These are phyloP conservation scores for Pouteria glomerata DNA, from an alignment of 148 eudicot species.

Conservation along the genomic window DNA sequence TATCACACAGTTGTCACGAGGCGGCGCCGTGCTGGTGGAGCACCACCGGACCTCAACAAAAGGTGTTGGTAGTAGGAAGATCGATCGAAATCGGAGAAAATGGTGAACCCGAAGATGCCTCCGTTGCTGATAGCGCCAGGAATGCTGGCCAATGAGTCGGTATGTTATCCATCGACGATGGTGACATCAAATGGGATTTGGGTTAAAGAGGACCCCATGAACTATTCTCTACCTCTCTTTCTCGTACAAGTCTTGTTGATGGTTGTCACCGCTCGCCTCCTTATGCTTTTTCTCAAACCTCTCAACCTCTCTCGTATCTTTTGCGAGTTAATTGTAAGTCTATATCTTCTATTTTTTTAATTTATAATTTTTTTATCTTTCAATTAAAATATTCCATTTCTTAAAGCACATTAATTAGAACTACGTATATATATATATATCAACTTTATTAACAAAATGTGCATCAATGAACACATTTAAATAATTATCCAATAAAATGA, in stretches of 20 bases:
- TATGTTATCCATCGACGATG: slow-evolving; percentile 16
- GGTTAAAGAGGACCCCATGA: slow-evolving; percentile 19
- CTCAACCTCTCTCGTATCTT: slow-evolving; percentile 22
- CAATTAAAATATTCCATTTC: neutral
- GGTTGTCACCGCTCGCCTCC: slow-evolving; percentile 14
- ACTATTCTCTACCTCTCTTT: slow-evolving; percentile 18
- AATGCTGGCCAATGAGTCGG: slow-evolving; percentile 5
- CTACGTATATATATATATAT: no score
- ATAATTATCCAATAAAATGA: no score
- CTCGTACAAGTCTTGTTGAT: slow-evolving; percentile 16
- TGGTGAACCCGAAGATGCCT: slow-evolving; percentile 2
- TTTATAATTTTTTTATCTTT: neutral
- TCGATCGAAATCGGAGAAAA: no score
- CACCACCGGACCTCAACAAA: no score
- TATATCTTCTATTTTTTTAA: neutral
- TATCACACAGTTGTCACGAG: no score
- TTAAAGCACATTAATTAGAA: no score
- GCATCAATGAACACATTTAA: no score
- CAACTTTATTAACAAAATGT: no score
- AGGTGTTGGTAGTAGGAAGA: no score
- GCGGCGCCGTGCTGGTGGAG: no score
- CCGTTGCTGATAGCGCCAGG: slow-evolving; percentile 11
- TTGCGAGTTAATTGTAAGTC: slow-evolving; percentile 20
- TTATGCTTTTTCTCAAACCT: slow-evolving; percentile 18
- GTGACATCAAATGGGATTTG: slow-evolving; percentile 25